Percentiles rank a stretch among this genome's conserved stretches.
Conservation (phyloP, 2,329 filamentous ascomycete genomes). For the Fusarium secorum region DNA sequence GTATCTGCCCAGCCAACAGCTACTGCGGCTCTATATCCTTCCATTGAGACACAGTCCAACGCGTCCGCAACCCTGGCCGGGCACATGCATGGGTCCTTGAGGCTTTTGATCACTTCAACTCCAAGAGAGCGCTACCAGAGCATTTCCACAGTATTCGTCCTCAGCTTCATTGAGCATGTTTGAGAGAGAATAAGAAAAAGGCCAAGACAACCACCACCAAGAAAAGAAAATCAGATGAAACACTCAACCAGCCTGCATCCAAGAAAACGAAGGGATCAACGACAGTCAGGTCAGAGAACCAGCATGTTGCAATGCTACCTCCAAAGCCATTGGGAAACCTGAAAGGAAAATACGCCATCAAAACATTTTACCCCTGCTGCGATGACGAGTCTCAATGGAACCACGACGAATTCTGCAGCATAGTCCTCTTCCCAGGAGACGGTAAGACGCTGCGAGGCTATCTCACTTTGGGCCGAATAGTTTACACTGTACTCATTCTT, state of each 20-base stretch:
- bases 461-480: neutral
- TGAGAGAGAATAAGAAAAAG: neutral
- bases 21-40: neutral
- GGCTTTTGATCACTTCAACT: neutral
- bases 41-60: neutral
- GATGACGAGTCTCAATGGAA: neutral
- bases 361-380: neutral
- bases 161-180: neutral
- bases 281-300: neutral
- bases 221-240: neutral
- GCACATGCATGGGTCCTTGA: neutral
- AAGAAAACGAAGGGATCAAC: neutral
- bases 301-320: neutral
- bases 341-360: neutral
- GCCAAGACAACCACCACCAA: accelerated
- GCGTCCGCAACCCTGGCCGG: neutral
- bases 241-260: accelerated
- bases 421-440: neutral
- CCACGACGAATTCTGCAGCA: neutral
- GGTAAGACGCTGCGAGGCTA: neutral
- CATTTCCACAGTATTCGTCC: neutral
- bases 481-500: neutral
- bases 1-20: neutral
- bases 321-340: neutral
- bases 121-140: accelerated